These are phyloP conservation scores for Filobasidium wieringae DNA, from an alignment of 768 basidiomycete species.

Conservation along the genomic window DNA sequence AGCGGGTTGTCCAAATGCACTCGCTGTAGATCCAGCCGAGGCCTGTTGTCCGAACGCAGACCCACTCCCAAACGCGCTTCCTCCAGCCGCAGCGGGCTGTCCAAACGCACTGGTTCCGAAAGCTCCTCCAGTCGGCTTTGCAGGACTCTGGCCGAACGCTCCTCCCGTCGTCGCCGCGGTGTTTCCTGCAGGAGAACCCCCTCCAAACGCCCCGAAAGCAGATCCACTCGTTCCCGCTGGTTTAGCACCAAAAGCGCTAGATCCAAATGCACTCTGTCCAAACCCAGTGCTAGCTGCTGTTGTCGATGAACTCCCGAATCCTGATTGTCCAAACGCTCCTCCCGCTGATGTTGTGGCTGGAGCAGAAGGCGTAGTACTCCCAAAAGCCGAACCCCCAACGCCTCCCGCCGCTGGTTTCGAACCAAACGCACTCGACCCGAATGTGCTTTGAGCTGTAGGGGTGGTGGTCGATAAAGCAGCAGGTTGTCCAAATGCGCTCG, in stretches of 20 bases:
- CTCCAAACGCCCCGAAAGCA: neutral
- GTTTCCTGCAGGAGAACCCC: neutral
- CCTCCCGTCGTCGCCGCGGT: neutral
- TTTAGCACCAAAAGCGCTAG: neutral
- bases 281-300: neutral
- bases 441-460: neutral
- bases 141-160: slow-evolving; percentile 7
- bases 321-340: neutral
- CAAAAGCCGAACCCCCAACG: slow-evolving; percentile 2
- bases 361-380: no score
- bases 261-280: neutral
- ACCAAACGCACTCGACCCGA: slow-evolving; percentile 1
- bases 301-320: neutral
- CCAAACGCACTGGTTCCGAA: slow-evolving; percentile 4
- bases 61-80: neutral
- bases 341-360: neutral
- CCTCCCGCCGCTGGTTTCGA: slow-evolving; percentile 1
- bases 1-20: neutral
- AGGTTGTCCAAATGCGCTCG: neutral
- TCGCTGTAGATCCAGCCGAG: neutral
- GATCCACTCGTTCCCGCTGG: neutral
- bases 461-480: neutral
- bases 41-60: neutral
- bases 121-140: slow-evolving; percentile 2
- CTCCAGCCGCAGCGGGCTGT: neutral